Evolutionary conservation across 2,329 filamentous ascomycete species (phyloP), one percentile per base, ranked within the genome.

Genomic region (Neonectria ditissima): DNA sequence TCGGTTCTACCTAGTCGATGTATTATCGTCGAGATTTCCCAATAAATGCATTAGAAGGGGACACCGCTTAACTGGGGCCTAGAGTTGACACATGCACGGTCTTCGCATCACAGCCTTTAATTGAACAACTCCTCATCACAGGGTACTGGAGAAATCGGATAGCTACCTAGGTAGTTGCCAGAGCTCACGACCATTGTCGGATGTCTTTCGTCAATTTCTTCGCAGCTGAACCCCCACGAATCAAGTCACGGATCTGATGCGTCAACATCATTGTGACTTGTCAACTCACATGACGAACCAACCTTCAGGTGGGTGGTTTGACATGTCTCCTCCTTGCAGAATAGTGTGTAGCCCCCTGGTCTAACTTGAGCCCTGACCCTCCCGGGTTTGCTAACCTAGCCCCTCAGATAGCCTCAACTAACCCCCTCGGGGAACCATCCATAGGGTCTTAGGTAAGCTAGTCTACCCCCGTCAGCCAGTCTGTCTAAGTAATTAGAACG

Each of bases 261-360:
- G 47, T 53, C 41, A 24, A 44, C n/a, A 20, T 13, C 13, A 13
- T 43, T 39, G 8, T 44, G 50, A 55, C 20, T 16, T 32, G 43
- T 45, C 55, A 55, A 63, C 28, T 45, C 28, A 54, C 16, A 41
- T n/a, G 41, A 30, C 22, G 11, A 30, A 30, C 39, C 41, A 14
- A 16, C n/a, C 20, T 6, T 10, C 10, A 30, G 53, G 10, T 13
- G 26, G 28, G n/a, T 53, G 47, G 18, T 48, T 45, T 53, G 41
- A 48, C 41, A 32, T 20, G 16, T 54, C 51, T 43, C 48, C n/a
- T n/a, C 41, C 39, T 48, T 54, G 41, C 45, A 47, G n/a, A n/a
- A n/a, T n/a, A n/a, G n/a, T n/a, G n/a, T n/a, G n/a, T n/a, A n/a
- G n/a, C n/a, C n/a, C n/a, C n/a, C n/a, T n/a, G n/a, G n/a, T n/a